Conservation (phyloP, 495 filamentous ascomycete species). For the Penicillium cataractarum region DNA sequence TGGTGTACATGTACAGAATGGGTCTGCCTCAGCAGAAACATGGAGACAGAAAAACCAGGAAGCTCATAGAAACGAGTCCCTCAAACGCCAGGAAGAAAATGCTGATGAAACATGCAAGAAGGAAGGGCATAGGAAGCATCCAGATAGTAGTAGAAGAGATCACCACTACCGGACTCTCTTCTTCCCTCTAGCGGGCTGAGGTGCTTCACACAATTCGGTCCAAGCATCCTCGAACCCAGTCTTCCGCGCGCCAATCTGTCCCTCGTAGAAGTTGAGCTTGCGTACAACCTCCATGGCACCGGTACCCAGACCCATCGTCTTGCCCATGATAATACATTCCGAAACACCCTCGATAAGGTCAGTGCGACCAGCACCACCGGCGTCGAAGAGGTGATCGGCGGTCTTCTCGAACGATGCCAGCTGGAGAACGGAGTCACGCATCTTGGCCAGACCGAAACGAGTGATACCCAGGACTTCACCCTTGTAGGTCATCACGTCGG, state of each 20-base stretch:
- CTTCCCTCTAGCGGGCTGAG: constrained; percentile 25
- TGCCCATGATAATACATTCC: constrained; percentile 98
- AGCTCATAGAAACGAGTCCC: constrained; percentile 14
- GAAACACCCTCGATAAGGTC: constrained; percentile 91
- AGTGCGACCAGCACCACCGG: constrained; percentile 83
- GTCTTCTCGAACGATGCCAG: constrained; percentile 98
- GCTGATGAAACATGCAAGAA: constrained; percentile 13
- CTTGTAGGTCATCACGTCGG: constrained; percentile 99
- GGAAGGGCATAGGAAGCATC: neutral
- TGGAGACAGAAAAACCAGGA: neutral
- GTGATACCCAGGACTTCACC: constrained; percentile 98
- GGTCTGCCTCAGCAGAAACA: constrained; percentile 8
- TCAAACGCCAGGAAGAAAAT: constrained; percentile 33
- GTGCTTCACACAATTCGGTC: constrained; percentile 46
- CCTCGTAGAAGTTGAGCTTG: constrained; percentile 66
- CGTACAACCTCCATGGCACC: constrained; percentile 89
- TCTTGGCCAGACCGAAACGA: constrained; percentile 93
- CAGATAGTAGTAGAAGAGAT: neutral
- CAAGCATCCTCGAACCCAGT: constrained; percentile 80
- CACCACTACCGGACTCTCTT: constrained; percentile 27
- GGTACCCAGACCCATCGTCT: constrained; percentile 87
- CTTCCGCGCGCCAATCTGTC: constrained; percentile 63
- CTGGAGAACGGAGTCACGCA: constrained; percentile 92
- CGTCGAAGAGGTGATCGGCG: constrained; percentile 95
- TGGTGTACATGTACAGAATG: constrained; percentile 30